Percentiles rank a stretch among this genome's conserved stretches.
These are phyloP conservation scores for Paraphoma chrysanthemicola DNA, from an alignment of 2,329 filamentous ascomycete genomes.

Conservation along the genomic window DNA sequence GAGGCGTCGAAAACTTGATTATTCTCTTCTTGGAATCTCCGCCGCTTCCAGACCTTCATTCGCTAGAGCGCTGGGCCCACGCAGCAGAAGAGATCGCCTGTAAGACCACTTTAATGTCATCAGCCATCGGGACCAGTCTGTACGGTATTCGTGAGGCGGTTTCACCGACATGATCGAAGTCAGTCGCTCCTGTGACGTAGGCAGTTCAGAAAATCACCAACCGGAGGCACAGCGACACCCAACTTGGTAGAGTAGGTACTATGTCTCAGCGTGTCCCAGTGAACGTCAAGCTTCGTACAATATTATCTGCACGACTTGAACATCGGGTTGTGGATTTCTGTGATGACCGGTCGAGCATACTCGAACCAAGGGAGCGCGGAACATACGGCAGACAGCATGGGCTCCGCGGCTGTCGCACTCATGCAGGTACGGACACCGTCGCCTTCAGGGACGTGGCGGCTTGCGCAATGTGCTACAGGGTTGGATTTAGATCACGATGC, in stretches of 20 bases:
- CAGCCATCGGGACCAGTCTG: slow-evolving; percentile 13
- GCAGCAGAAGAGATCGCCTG: slow-evolving; percentile 2
- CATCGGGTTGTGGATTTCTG: slow-evolving; percentile 10
- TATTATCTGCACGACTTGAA: slow-evolving; percentile 6
- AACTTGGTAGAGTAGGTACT: slow-evolving; percentile 3
- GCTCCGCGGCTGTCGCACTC: slow-evolving; percentile 7
- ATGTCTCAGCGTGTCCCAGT: slow-evolving; percentile 1
- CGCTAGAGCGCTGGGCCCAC: no score
- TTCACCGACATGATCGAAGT: slow-evolving; percentile 6
- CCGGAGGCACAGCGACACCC: slow-evolving; percentile 1
- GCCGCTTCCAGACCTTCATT: no score
- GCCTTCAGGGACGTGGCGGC: slow-evolving; percentile 18
- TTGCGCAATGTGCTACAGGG: not conserved
- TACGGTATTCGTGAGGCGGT: not conserved
- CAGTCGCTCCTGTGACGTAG: slow-evolving; percentile 14
- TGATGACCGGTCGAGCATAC: slow-evolving; percentile 11
- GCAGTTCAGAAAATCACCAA: not conserved
- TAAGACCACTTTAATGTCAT: not conserved
- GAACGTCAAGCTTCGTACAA: slow-evolving; percentile 19
- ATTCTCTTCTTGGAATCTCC: not conserved
- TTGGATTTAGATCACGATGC: slow-evolving; percentile 32
- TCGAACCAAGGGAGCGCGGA: no score
- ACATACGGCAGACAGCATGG: slow-evolving; percentile 1
- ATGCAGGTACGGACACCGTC: slow-evolving; percentile 36
- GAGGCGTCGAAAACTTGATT: slow-evolving; percentile 24